Conservation (phyloP, 2,329 filamentous ascomycete genomes). For the Pseudogymnoascus sp. region DNA sequence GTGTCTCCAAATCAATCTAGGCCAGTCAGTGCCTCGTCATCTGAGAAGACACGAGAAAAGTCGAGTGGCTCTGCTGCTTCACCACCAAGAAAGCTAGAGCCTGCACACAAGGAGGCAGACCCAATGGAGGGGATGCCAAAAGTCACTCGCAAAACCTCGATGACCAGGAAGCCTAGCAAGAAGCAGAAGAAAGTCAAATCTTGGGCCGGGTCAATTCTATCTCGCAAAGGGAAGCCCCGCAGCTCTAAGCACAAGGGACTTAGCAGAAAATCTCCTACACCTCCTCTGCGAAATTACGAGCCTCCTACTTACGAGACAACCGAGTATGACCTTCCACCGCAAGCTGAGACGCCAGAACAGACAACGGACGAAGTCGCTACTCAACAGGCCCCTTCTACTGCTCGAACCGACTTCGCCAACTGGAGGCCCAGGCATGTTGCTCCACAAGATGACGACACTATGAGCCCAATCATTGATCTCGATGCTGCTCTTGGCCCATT, state of each 20-base stretch:
- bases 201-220: conserved; percentile 46
- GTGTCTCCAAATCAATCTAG: conserved; percentile 41
- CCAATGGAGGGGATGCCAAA: conserved; percentile 16
- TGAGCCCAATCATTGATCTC: conserved; percentile 81
- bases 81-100: conserved; percentile 11
- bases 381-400: conserved; percentile 3
- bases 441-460: conserved; percentile 51
- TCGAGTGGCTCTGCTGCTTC: conserved; percentile 15
- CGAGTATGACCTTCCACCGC: conserved; percentile 12
- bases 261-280: conserved; percentile 35
- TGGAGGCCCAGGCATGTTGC: conserved; percentile 34
- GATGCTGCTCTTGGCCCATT: conserved; percentile 91
- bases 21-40: conserved; percentile 35
- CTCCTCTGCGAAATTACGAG: conserved; percentile 31
- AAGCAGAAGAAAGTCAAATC: conserved; percentile 68
- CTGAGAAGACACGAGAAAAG: conserved; percentile 32
- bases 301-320: conserved; percentile 18
- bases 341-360: conserved; percentile 14
- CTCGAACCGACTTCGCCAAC: conserved; percentile 24
- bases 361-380: conserved; percentile 22
- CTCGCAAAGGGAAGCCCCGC: conserved; percentile 40
- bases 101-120: conserved; percentile 15
- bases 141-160: conserved; percentile 21
- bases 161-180: conserved; percentile 33
- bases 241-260: conserved; percentile 34